A percentile compares a stretch with the other conserved stretches of the same genome.
Evolutionary conservation across 2,329 filamentous ascomycete genomes (phyloP).

Genomic region (Paramyrothecium sp.): DNA sequence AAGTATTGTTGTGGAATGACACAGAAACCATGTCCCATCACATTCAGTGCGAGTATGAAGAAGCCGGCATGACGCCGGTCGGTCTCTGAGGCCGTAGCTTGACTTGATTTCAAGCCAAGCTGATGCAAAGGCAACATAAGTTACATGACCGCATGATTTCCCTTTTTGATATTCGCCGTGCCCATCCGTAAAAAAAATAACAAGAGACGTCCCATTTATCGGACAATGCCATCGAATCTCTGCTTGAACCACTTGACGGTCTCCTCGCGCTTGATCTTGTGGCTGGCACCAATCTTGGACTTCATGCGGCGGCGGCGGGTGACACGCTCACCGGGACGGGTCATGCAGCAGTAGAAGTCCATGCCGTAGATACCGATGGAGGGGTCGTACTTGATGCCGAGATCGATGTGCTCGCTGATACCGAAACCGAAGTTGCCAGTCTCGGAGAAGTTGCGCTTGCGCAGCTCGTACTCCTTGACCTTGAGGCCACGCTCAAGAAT

Average conservation of each 20-base stretch:
- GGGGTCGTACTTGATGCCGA: slow-evolving; percentile 99
- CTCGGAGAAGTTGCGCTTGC: slow-evolving; percentile 99
- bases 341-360: slow-evolving; percentile 99
- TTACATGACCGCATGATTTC: slow-evolving; percentile 35
- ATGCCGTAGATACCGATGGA: slow-evolving; percentile 99
- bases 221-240: slow-evolving; percentile 97
- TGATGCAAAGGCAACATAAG: slow-evolving; percentile 45
- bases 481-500: slow-evolving; percentile 99
- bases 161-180: slow-evolving; percentile 37
- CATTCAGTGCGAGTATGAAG: slow-evolving; percentile 35
- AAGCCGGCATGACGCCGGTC: slow-evolving; percentile 70
- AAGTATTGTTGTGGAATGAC: neutral
- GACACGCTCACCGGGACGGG: slow-evolving; percentile 96
- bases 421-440: slow-evolving; percentile 99
- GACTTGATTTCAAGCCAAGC: slow-evolving; percentile 56
- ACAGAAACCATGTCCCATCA: slow-evolving; percentile 29
- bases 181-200: slow-evolving; percentile 35
- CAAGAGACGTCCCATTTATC: slow-evolving; percentile 62
- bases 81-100: slow-evolving; percentile 71
- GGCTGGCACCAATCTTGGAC: slow-evolving; percentile 79
- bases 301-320: slow-evolving; percentile 90
- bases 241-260: slow-evolving; percentile 93
- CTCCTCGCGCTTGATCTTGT: slow-evolving; percentile 93
- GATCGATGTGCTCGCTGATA: slow-evolving; percentile 99
- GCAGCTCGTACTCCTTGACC: slow-evolving; percentile 99